phyloP scores from a whole-genome alignment of 495 filamentous ascomycete genomes.

The Penicillium argentinense region DNA sequence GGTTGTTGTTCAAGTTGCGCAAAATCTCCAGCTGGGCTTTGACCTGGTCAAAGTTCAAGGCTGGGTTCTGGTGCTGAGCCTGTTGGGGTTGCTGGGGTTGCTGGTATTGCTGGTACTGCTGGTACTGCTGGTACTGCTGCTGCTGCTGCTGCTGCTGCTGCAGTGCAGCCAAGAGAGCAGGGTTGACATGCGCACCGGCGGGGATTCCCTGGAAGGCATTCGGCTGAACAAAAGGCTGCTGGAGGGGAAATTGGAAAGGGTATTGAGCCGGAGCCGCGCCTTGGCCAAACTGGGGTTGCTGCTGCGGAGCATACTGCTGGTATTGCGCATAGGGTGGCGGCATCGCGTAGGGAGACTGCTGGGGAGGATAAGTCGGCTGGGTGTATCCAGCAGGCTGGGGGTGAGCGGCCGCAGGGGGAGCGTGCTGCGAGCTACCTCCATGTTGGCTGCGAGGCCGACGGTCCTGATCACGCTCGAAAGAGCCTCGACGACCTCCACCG shows the following conservation, averaged over 20 bases:
- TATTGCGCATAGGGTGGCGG: constrained; percentile 34
- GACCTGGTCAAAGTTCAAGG: constrained; percentile 44
- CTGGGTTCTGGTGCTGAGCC: constrained; percentile 34
- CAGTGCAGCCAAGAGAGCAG: constrained; percentile 57
- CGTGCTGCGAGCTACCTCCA: constrained; percentile 18
- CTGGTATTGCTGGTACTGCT: constrained; percentile 26
- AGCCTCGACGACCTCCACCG: constrained; percentile 44
- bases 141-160: constrained; percentile 45
- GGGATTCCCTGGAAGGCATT: constrained; percentile 39
- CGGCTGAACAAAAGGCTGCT: constrained; percentile 27
- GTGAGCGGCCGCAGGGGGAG: constrained; percentile 13
- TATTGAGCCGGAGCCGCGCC: constrained; percentile 33
- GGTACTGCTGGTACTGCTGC: constrained; percentile 37
- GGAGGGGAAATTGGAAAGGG: constrained; percentile 37
- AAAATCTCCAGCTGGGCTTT: constrained; percentile 51
- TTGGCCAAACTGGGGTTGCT: constrained; percentile 35
- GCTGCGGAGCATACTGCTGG: constrained; percentile 33
- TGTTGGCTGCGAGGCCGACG: constrained; percentile 38
- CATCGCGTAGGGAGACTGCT: constrained; percentile 27
- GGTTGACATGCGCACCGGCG: constrained; percentile 63
- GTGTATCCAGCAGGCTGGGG: constrained; percentile 25
- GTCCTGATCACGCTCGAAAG: constrained; percentile 43
- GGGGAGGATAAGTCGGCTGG: constrained; percentile 26
- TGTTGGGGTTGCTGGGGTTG: constrained; percentile 45
- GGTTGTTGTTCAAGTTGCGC: constrained; percentile 40